Conservation (phyloP, 257 asterid species). For the Nicotiana tabacum region DNA sequence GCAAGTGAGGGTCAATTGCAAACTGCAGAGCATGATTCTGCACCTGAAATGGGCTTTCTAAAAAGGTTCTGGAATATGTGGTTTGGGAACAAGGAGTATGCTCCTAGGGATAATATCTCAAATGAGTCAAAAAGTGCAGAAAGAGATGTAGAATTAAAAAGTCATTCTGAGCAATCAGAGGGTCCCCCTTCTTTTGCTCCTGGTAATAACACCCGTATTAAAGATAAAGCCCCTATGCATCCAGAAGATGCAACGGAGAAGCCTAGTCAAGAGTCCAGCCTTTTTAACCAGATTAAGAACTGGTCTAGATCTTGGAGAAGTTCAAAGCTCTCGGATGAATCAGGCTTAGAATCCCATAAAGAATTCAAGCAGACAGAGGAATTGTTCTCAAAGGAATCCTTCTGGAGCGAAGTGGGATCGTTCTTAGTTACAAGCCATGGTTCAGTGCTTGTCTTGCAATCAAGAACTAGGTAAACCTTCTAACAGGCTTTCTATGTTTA, state of each 20-base stretch:
- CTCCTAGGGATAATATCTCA: slow-evolving; percentile 15
- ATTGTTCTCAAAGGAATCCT: slow-evolving; percentile 42
- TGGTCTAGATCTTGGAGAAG: slow-evolving; percentile 44
- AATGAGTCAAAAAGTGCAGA: slow-evolving; percentile 21
- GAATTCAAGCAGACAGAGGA: slow-evolving; percentile 18
- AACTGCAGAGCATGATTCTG: slow-evolving; percentile 20
- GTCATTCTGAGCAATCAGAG: slow-evolving; percentile 17
- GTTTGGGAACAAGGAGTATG: slow-evolving; percentile 39
- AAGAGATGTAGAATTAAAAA: slow-evolving; percentile 16
- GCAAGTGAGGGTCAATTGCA: slow-evolving; percentile 14
- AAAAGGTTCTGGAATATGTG: slow-evolving; percentile 43
- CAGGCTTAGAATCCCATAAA: slow-evolving; percentile 23
- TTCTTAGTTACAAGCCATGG: slow-evolving; percentile 48
- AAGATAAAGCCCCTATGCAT: slow-evolving; percentile 14
- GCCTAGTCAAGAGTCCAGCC: slow-evolving; percentile 22
- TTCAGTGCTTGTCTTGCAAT: slow-evolving; percentile 37
- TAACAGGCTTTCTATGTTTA: neutral
- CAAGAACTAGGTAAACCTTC: slow-evolving; percentile 56
- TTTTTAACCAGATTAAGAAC: slow-evolving; percentile 21
- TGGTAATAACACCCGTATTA: slow-evolving; percentile 26
- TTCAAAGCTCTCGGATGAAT: slow-evolving; percentile 18
- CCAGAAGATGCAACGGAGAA: slow-evolving; percentile 19
- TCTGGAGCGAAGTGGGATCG: slow-evolving; percentile 62
- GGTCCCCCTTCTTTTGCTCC: slow-evolving; percentile 37
- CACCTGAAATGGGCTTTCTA: slow-evolving; percentile 37